Conservation (phyloP, 371 early-diverging fungal genomes). For the Mortierella sp. region DNA sequence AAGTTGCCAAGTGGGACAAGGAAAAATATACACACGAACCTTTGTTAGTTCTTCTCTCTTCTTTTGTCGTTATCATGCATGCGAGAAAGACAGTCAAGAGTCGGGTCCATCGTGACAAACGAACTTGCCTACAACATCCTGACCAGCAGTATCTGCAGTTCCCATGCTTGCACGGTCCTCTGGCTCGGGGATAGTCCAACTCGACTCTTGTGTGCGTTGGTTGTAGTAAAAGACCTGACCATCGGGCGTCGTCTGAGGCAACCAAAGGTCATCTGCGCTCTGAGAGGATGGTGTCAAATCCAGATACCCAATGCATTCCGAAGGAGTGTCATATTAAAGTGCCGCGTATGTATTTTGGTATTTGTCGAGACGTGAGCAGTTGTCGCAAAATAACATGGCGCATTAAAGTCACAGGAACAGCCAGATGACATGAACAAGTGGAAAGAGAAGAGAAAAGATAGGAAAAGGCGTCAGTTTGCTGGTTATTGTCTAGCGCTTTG, state of each 20-base stretch:
- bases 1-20: not conserved
- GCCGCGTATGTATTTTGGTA: not conserved
- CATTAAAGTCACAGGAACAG: not conserved
- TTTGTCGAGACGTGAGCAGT: not conserved
- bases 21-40: not conserved
- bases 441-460: conserved; percentile 4
- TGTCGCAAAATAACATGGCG: not conserved
- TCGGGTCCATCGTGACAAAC: not conserved
- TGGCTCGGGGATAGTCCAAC: conserved; percentile 64
- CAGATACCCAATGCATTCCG: not conserved
- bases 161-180: conserved; percentile 50
- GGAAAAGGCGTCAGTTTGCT: conserved; percentile 7
- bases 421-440: not conserved
- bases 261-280: conserved; percentile 59
- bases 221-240: conserved; percentile 74
- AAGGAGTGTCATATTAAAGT: not conserved
- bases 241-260: conserved; percentile 65
- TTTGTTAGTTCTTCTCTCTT: not conserved
- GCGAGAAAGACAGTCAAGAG: not conserved
- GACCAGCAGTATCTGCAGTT: conserved; percentile 34
- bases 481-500: not conserved
- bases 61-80: not conserved
- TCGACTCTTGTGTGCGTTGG: conserved; percentile 67
- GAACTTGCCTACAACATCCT: conserved; percentile 43
- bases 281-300: conserved; percentile 14